Evolutionary conservation across 1,139 yeast genomes (phyloP), one percentile per base, ranked within the genome.

Genomic region (Sugiyamaella castrensis): DNA sequence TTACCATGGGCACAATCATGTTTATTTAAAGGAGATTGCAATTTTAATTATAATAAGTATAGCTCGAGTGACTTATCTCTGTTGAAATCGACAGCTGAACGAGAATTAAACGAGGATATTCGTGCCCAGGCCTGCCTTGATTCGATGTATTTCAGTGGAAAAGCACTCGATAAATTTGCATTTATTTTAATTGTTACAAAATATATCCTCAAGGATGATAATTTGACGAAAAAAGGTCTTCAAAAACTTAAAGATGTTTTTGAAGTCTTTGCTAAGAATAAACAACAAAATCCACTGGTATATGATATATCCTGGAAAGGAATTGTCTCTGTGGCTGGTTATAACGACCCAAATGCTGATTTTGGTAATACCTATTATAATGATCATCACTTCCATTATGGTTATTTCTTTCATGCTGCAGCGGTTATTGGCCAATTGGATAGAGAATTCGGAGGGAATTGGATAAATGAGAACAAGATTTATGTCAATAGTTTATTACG

Each of bases 331-430:
- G 71, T 76, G 46, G 71, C 72, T 34, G 75, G 76, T 1, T 53
- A 60, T 40, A 49, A 47, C 32, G 81, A 78, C 54, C 72, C 78
- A 6, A 55, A 55, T 46, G 78, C 77, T 43, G 85, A 82, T 57
- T 84, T 71, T 63, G 91, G 89, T 13, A 71, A 80, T 54, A 73
- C 81, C 10, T 80, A 75, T 63, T 84, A 84, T 65, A 82, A 83
- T 58, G 89, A 84, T 64, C 89, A 81, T 61, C 88, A 83, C 61
- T 84, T 82, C 77, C 89, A 84, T 60, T 84, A 81, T 60, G 88
- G 88, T 13, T 84, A 83, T 64, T 77, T 77, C 53, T 73, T 84
- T 50, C 88, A 83, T 58, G 84, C 88, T 7, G 88, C 88, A 9
- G 89, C 91, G 1, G 73, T 82, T 37, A 74, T 84, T 48, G 89